Evolutionary conservation across 331 rosid species (phyloP).

Genomic region (Acacia pycnantha): DNA sequence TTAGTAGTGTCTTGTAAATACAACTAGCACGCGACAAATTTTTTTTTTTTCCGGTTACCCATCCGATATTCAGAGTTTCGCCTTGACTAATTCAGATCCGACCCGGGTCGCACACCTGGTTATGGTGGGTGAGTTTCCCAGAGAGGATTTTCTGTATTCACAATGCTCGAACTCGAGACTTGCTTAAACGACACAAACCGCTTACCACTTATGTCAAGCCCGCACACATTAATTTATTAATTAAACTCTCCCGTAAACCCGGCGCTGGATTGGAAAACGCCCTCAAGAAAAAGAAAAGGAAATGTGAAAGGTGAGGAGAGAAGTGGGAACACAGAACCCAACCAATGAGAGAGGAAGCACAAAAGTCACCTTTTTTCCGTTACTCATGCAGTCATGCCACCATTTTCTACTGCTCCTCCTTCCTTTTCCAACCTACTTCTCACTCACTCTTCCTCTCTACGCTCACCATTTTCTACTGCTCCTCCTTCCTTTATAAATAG

Average conservation of each 20-base stretch:
- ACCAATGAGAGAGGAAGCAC: conserved; percentile 27
- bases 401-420: conserved; percentile 12
- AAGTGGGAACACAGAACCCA: not conserved
- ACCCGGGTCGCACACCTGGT: too few relatives aligned
- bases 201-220: too few relatives aligned
- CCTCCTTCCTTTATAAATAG: too few relatives aligned
- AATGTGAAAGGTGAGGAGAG: conserved; percentile 2
- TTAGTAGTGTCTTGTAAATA: too few relatives aligned
- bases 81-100: too few relatives aligned
- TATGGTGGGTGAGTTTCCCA: too few relatives aligned
- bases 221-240: not conserved
- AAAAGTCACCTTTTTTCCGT: conserved; percentile 42
- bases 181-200: too few relatives aligned
- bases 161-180: too few relatives aligned
- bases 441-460: conserved; percentile 36
- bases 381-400: conserved; percentile 66
- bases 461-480: not conserved
- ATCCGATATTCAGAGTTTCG: too few relatives aligned
- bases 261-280: not conserved
- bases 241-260: not conserved
- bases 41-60: too few relatives aligned
- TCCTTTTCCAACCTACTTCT: conserved; percentile 34
- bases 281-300: not conserved
- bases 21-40: too few relatives aligned
- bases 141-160: too few relatives aligned